Base-by-base conservation (phyloP, 805 yeast genomes). In the Candida broadrunensis region DNA sequence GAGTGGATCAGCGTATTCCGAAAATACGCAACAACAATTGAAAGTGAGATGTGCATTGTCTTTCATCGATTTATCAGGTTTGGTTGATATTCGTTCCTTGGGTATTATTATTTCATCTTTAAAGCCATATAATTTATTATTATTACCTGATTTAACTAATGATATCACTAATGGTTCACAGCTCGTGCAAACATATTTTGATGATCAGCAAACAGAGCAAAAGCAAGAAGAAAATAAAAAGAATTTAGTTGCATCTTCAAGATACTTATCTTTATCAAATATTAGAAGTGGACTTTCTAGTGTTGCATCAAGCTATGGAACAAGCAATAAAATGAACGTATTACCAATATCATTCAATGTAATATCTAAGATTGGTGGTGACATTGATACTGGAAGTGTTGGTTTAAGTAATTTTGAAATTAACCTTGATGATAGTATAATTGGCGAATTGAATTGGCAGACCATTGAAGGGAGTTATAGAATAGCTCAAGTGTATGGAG, bases 401-500 rank as follows among this genome's bases (percentile, higher is more conserved):
- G 66, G 67, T 20, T 46, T 61, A 32, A 59, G 56, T 34, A 68
- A 67, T 37, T 70, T 81, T 42, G 88, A 84, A 50, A 75, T 91
- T 26, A 67, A 81, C 36, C 61, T 91, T 18, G 90, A 87, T 46
- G 84, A 83, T 13, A 70, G 70, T 3, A 63, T 91, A 25, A 77
- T 78, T 9, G 65, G 71, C n/a, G 58, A 68, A 19, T 66, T 91
- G 39, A 73, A 75, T 39, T 91, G 99, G 99, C 96, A 90, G 56
- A 75, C 74, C 38, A 78, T 90, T 43, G 80, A 84, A 25, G 91
- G 90, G 29, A 88, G 88, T 11, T 85, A 81, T 56, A 75, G 85
- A 14, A 81, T 91, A 23, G 88, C 97, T 0, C 90, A 88, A 52
- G 83, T 91, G 6, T 68, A 74, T 33, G 98, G 97, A 31, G 78